These are phyloP conservation scores for Sesbania bispinosa DNA, from an alignment of 306 rosid genomes.

Conservation along the genomic window DNA sequence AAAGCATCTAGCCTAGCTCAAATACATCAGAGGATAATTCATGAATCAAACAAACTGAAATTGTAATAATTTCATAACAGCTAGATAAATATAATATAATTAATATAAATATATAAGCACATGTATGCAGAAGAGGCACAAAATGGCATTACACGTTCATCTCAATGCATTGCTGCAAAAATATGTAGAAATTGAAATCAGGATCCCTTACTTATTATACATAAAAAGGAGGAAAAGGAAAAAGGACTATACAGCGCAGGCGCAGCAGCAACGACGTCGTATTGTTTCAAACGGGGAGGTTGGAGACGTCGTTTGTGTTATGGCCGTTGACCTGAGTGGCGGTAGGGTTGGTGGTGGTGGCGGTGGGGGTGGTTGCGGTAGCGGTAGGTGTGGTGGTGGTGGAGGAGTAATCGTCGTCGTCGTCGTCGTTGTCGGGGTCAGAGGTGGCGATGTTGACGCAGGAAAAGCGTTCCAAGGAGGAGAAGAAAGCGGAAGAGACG, in stretches of 20 bases:
- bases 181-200: not conserved
- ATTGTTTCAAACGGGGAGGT: slow-evolving; percentile 46
- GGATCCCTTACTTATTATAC: slow-evolving; percentile 12
- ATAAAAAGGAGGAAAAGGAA: slow-evolving; percentile 18
- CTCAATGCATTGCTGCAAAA: too few species aligned
- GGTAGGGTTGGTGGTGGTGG: slow-evolving; percentile 24
- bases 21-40: not conserved
- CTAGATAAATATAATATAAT: not conserved
- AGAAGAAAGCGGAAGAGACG: slow-evolving; percentile 74
- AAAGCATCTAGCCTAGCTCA: not conserved
- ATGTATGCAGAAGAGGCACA: too few species aligned
- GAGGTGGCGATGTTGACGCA: slow-evolving; percentile 77
- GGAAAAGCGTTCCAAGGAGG: slow-evolving; percentile 76
- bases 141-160: slow-evolving; percentile 6
- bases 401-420: slow-evolving; percentile 15
- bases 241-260: slow-evolving; percentile 34
- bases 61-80: not conserved
- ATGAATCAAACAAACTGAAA: slow-evolving; percentile 13
- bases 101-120: not conserved
- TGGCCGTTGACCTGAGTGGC: slow-evolving; percentile 19
- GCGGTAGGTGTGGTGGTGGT: slow-evolving; percentile 26
- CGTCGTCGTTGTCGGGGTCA: slow-evolving; percentile 56
- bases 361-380: slow-evolving; percentile 2
- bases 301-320: slow-evolving; percentile 33
- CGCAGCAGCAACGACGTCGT: slow-evolving; percentile 16